Evolutionary conservation across 1,139 yeast genomes (phyloP), one percentile per base, ranked within the genome.

Genomic region (Zhuliangozyma blackwelliae): DNA sequence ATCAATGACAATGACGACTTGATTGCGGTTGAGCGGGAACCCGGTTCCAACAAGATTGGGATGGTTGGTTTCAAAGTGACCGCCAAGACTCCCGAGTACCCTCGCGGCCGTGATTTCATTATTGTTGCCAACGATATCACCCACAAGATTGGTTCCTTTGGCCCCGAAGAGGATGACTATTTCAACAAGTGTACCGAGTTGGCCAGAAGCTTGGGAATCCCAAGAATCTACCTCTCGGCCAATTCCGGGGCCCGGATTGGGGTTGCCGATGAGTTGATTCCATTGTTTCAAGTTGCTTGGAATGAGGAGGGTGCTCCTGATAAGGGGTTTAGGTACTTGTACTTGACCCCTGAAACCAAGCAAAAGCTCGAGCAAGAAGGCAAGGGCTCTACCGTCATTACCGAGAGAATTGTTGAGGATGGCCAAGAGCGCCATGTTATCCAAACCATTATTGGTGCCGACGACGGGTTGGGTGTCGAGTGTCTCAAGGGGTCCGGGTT

Each of bases 191-290:
- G 94, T 49, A 92, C 98, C 31, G 95, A 88, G 53, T 75, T 82
- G 48, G 97, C 97, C 22, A 79, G 96, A 66, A 74, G 77, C 56
- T 75, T 82, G 49, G 98, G 98, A 41, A 80, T 94, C 51, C 98
- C 98, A 56, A 77, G 98, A 68, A 79, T 92, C 43, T 94, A 92
- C 63, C 74, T 92, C 54, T 88, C 97, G 49, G 98, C 98, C 29
- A 92, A 92, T 74, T 89, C 97, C 42, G 98, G 98, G 72, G 98
- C 98, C 33, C 82, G 98, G 72, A 87, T 92, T 49, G 98, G 98
- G 57, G 79, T 92, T 62, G 98, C 98, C 29, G 97, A 92, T 53
- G 99, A 92, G 63, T 73, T 92, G 45, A 75, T 92, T 40, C 95
- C 97, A 43, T 75, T 79, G 55, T 89, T 80, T 72, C 82, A 85